Conservation (phyloP, 2,329 filamentous ascomycete species). For the Allantophomopsis lycopodina region DNA sequence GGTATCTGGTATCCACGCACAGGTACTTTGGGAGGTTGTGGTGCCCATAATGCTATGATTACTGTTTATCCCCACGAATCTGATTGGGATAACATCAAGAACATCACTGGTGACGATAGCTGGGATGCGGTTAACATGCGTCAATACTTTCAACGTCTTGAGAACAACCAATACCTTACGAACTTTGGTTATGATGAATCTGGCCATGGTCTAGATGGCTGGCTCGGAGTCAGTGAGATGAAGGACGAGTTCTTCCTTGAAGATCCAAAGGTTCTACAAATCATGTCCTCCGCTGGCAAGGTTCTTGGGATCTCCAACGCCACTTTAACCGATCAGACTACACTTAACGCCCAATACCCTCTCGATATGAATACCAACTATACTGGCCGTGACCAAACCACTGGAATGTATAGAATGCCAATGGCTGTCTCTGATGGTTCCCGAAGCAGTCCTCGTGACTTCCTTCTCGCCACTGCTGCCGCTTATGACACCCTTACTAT, state of each 20-base stretch:
- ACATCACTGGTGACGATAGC: slow-evolving; percentile 26
- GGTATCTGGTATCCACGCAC: slow-evolving; percentile 24
- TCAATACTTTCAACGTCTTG: slow-evolving; percentile 25
- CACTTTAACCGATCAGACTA: slow-evolving; percentile 2
- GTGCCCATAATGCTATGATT: slow-evolving; percentile 21
- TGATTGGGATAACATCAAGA: slow-evolving; percentile 26
- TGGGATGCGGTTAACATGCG: slow-evolving; percentile 28
- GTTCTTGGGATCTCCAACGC: slow-evolving; percentile 4
- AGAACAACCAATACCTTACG: slow-evolving; percentile 27
- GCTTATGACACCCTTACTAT: slow-evolving; percentile 9
- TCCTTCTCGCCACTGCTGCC: slow-evolving; percentile 11
- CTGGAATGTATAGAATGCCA: slow-evolving; percentile 11
- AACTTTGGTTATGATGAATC: slow-evolving; percentile 17
- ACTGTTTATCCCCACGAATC: slow-evolving; percentile 23
- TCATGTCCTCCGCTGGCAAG: slow-evolving; percentile 7
- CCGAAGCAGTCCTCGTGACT: slow-evolving; percentile 10
- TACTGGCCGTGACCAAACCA: slow-evolving; percentile 5
- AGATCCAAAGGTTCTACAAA: slow-evolving; percentile 8
- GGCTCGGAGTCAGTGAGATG: slow-evolving; percentile 11
- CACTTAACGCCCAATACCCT: slow-evolving; percentile 4
- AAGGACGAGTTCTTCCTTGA: slow-evolving; percentile 3
- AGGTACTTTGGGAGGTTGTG: slow-evolving; percentile 23
- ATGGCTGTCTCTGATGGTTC: slow-evolving; percentile 6
- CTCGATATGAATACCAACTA: slow-evolving; percentile 12
- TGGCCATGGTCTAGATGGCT: slow-evolving; percentile 28